A percentile compares a stretch with the other conserved stretches of the same genome.
These are phyloP conservation scores for Cordyceps farinosa DNA, from an alignment of 2,329 filamentous ascomycete genomes.

Conservation along the genomic window DNA sequence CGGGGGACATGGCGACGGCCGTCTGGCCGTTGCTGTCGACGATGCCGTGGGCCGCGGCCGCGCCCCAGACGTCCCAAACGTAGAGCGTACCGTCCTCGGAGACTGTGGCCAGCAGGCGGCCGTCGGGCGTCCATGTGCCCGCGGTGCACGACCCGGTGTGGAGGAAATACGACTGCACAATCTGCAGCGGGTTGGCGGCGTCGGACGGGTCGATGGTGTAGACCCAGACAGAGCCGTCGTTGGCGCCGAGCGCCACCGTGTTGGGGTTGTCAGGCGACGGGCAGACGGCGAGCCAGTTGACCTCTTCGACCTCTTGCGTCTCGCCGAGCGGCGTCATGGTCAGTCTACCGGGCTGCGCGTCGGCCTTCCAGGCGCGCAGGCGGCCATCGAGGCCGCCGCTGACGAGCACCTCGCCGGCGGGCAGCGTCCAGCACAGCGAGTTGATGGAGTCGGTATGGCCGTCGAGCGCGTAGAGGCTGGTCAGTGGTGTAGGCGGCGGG, in stretches of 20 bases:
- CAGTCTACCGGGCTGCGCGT: conserved; percentile 41
- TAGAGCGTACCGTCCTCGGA: conserved; percentile 84
- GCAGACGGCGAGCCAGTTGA: conserved; percentile 84
- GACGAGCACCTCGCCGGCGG: conserved; percentile 78
- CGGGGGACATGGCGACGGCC: conserved; percentile 70
- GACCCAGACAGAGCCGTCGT: conserved; percentile 92
- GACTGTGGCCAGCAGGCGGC: conserved; percentile 80
- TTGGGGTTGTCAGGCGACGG: conserved; percentile 70
- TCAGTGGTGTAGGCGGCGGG: conserved; percentile 52
- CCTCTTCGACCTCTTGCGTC: conserved; percentile 85
- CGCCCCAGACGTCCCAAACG: conserved; percentile 88
- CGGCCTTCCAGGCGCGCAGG: conserved; percentile 64
- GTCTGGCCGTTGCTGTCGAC: conserved; percentile 55
- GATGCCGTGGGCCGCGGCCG: conserved; percentile 58
- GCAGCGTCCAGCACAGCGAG: conserved; percentile 77
- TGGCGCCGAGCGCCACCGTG: conserved; percentile 80
- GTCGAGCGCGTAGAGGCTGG: conserved; percentile 70
- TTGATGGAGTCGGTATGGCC: conserved; percentile 92
- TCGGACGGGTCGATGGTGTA: conserved; percentile 76
- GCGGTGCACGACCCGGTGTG: conserved; percentile 85
- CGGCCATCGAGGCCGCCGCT: conserved; percentile 85
- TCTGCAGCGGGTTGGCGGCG: conserved; percentile 60
- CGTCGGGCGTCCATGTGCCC: conserved; percentile 86
- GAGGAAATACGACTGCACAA: conserved; percentile 88
- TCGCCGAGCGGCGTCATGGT: conserved; percentile 66